Percentiles rank a stretch among this genome's conserved stretches.
Conservation (phyloP, 352 stramenopile species). For the Plasmopara viticola region DNA sequence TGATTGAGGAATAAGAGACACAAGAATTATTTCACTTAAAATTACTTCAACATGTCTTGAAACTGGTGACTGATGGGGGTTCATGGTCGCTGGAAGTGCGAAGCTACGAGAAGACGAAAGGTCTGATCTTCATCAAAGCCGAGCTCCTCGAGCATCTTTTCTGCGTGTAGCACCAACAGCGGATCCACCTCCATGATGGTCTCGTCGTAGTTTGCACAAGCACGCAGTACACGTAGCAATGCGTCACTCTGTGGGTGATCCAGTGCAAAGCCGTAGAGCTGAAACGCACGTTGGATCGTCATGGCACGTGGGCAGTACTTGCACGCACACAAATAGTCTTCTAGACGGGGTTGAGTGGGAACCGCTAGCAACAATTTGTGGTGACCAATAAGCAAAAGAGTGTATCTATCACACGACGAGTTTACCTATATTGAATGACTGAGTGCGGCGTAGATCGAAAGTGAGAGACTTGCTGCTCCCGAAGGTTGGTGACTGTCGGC, state of each 20-base stretch:
- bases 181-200: slow-evolving; percentile 38
- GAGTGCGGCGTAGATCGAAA: slow-evolving; percentile 10
- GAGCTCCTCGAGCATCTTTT: slow-evolving; percentile 43
- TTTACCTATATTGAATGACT: slow-evolving; percentile 22
- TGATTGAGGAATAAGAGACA: no score
- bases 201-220: slow-evolving; percentile 67
- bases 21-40: no score
- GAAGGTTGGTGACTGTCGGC: slow-evolving; percentile 22
- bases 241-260: slow-evolving; percentile 25
- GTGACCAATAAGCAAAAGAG: neutral
- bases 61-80: neutral
- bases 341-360: slow-evolving; percentile 14
- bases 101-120: slow-evolving; percentile 48
- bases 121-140: slow-evolving; percentile 44
- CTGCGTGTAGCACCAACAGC: slow-evolving; percentile 36
- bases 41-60: no score
- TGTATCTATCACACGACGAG: neutral
- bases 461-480: slow-evolving; percentile 15
- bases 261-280: slow-evolving; percentile 33
- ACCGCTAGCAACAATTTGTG: slow-evolving; percentile 7
- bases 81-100: slow-evolving; percentile 28
- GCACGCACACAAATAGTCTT: slow-evolving; percentile 62
- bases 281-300: slow-evolving; percentile 39
- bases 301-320: slow-evolving; percentile 50
- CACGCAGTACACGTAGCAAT: slow-evolving; percentile 49